Base-by-base conservation (phyloP, 2,329 filamentous ascomycete genomes). In the Cercospora zeina region DNA sequence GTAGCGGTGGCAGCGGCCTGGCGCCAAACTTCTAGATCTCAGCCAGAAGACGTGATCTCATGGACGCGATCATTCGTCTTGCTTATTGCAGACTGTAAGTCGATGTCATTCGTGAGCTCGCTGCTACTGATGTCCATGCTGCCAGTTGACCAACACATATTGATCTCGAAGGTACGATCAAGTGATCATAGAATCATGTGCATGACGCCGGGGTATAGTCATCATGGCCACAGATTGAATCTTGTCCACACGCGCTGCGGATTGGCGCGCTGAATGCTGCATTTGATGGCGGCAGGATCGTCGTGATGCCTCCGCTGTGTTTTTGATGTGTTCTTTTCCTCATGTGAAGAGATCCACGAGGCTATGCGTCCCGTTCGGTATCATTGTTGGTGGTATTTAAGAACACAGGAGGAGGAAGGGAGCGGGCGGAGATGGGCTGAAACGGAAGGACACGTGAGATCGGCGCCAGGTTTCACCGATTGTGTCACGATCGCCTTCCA, bases 381-480 rank as follows among this genome's bases (percentile, higher is more conserved):
- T 13, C 11, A 11, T 14, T 14, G 42, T 27, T 27, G 42, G 14
- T 30, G 21, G 6, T 49, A 11, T 49, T 49, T n/a, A n/a, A n/a
- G n/a, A n/a, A n/a, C n/a, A n/a, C n/a, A n/a, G 13, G 21, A 27
- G 21, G 24, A 11, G 21, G 24, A n/a, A 27, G 21, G 21, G 42
- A 5, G 21, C 2, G 21, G 21, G 21, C 9, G 39, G 19, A 53
- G 6, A 14, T n/a, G 49, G 36, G 37, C 54, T 39, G 37, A 31
- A 33, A 42, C 54, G 34, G 54, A 37, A 42, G 34, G 27, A 3
- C 54, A 56, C 36, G 54, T 33, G 54, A 7, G 54, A 56, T 56
- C 54, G 54, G 34, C 54, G 54, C 36, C 36, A 56, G 34, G 54
- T 55, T 39, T 55, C 31, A 19, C 33, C 37, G 54, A 24, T 54